Base-by-base conservation (phyloP, 495 filamentous ascomycete genomes). In the Hypoxylon rickii region DNA sequence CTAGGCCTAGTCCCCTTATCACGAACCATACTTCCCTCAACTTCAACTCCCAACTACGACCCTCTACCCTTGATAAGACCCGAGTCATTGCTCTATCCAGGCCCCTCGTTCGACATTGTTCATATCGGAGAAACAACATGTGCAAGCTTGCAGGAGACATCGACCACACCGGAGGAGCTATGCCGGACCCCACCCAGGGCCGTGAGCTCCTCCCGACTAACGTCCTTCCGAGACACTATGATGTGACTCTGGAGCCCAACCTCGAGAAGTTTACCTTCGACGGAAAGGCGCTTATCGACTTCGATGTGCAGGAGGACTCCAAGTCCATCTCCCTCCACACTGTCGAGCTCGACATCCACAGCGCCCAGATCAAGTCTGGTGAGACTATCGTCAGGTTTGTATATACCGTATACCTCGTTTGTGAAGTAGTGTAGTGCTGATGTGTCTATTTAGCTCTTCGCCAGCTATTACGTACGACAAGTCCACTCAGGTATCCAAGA, bases 311-410 rank as follows among this genome's bases (percentile, higher is more conserved):
- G 51, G 90, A 96, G 67, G 88, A 94, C 61, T 88, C 89, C 56
- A 90, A 78, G 59, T 90, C 89, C 18, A 86, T 98, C 65, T 85
- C 90, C 29, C 83, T 98, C 57, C 96, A 98, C 71, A 86, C 89
- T 44, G 76, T 90, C 58, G 88, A 97, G 63, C 78, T 98, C 61
- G 84, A 93, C 18, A 89, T 97, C 60, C 85, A 93, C 67, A 84
- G 78, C 51, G 88, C 87, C 57, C 83, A 80, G 38, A 73, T 98
- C 62, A 76, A 70, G 13, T 80, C 79, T 26, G 83, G 72, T 21
- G 79, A 76, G 6, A 59, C 62, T 29, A 73, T 75, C 10, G 66
- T 76, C 39, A 51, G 62, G 73, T 64, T 32, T 50, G 54, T 44
- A 54, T 15, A 26, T 29, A 29, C 36, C 24, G n/a, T 32, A 51